Evolutionary conservation across 345 rosid genomes (phyloP).

Genomic region (Citrus trifoliata): DNA sequence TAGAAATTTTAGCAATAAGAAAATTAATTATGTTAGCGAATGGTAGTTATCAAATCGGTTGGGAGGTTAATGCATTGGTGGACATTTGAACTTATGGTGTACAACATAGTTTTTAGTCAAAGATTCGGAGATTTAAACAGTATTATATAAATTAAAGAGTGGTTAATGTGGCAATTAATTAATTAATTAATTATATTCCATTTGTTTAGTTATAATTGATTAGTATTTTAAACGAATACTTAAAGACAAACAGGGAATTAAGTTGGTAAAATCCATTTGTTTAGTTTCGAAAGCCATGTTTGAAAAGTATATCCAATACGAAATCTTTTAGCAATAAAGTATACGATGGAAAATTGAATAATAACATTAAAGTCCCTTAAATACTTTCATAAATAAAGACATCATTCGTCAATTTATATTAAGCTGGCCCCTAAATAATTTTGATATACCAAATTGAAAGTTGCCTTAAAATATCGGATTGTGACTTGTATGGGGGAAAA

Average conservation of each 20-base stretch:
- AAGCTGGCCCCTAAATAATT: too few species aligned
- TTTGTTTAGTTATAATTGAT: background rate
- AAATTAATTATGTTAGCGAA: background rate
- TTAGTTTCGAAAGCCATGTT: background rate
- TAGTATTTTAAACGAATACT: background rate
- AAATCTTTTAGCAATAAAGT: too few species aligned
- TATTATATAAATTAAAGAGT: background rate
- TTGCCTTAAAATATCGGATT: too few species aligned
- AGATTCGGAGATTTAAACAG: background rate
- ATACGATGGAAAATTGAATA: too few species aligned
- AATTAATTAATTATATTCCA: background rate
- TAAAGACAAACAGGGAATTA: background rate
- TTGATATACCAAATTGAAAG: too few species aligned
- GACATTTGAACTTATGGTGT: background rate
- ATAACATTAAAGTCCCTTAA: too few species aligned
- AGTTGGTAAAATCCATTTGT: constrained; percentile 1
- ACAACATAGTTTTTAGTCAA: background rate
- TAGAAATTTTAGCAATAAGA: too few species aligned
- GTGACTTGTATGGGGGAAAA: too few species aligned
- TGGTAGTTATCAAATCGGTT: background rate
- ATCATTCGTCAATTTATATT: too few species aligned
- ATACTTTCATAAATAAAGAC: too few species aligned
- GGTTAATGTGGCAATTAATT: background rate
- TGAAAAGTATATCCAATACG: background rate
- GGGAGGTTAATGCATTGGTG: background rate